Evolutionary conservation across 371 early-diverging fungal species (phyloP), one percentile per base, ranked within the genome.

Genomic region (Lichtheimia ramosa): DNA sequence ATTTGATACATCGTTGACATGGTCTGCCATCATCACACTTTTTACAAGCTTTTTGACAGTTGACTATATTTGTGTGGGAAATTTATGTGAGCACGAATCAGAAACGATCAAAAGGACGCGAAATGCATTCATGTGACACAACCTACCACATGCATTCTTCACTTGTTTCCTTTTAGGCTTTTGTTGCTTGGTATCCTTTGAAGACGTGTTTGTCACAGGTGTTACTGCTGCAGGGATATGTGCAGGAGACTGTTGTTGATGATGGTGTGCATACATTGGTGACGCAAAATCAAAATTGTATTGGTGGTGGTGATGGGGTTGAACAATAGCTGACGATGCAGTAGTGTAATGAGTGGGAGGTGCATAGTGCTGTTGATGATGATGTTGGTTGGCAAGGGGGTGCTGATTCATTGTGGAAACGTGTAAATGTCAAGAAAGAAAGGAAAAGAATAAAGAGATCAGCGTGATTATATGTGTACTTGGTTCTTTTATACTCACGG

Each of bases 31-130:
- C 85, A 56, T 92, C 93, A 62, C 95, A 94, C 68, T 91, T 92
- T 71, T 94, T 94, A 77, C 95, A 94, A 0, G 93, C 92, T 59
- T 87, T 86, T 73, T 92, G 90, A 65, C 95, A 94, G 56, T 93
- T 91, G 54, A 89, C 89, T 80, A 63, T 21, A 46, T 13, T 25
- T 21, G 41, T 40, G n/a, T 46, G 34, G 40, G 48, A 24, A 40
- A 57, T 58, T 58, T 16, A 49, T 43, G 41, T 54, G 18, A 27
- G 34, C 34, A 34, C 34, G 15, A n/a, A 54, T 51, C 28, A 50
- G 28, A 18, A 21, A 54, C 21, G 55, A 12, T 24, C 21, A 20
- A 27, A 43, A 27, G 40, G 27, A 25, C 52, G 53, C 48, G 53
- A 16, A 52, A 59, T 43, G 21, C 14, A 10, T 28, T 43, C n/a